These are phyloP conservation scores for Eucalyptus regnans DNA, from an alignment of 345 rosid genomes.

Conservation along the genomic window DNA sequence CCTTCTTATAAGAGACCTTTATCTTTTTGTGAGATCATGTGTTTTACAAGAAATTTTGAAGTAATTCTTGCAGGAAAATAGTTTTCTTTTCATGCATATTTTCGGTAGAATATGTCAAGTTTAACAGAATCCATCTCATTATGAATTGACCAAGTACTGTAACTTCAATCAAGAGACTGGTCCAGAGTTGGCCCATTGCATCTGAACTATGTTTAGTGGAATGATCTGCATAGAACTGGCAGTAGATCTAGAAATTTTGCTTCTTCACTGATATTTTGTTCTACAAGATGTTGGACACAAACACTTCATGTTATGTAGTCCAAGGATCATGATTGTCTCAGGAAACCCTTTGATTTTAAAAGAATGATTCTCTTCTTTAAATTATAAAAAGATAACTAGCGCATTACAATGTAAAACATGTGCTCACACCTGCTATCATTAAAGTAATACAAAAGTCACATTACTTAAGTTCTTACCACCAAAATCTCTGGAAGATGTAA, in stretches of 20 bases:
- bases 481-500: conserved; percentile 50
- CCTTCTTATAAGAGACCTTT: background rate
- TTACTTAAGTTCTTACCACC: conserved; percentile 28
- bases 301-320: background rate
- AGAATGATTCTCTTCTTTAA: background rate
- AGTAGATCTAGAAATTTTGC: background rate
- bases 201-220: background rate
- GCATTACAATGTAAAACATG: background rate
- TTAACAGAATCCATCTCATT: background rate
- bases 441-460: background rate
- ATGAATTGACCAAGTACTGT: background rate
- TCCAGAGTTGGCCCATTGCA: background rate
- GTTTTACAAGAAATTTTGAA: background rate
- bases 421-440: background rate
- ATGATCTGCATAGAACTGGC: background rate
- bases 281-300: background rate
- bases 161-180: background rate
- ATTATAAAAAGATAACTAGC: background rate
- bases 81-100: background rate
- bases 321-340: background rate
- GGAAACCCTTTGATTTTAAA: background rate
- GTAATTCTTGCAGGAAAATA: background rate
- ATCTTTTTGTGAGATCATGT: background rate
- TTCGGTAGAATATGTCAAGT: background rate
- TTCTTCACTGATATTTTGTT: background rate